Base-by-base conservation (phyloP, 2,329 filamentous ascomycete species). In the Emergomyces africanus region DNA sequence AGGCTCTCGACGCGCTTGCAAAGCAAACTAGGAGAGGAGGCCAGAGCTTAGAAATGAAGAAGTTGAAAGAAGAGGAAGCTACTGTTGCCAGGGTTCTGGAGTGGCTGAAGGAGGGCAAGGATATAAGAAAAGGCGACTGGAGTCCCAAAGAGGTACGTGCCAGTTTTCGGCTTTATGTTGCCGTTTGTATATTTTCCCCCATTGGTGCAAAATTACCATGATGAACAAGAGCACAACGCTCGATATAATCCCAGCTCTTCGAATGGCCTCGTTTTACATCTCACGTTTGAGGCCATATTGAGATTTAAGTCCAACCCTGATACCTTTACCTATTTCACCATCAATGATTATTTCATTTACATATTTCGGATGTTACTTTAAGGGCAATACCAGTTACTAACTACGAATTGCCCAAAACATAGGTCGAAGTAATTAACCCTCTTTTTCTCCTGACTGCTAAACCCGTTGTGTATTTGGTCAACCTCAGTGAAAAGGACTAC, bases 211-310 rank as follows among this genome's bases (percentile, higher is more conserved):
- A n/a, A 55, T 59, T 48, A 57, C 46, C 69, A 86, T 96, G 94
- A 97, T 97, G 94, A 97, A 86, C 87, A 95, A 96, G 87, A 94
- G 90, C 89, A 85, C 82, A 80, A 79, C 82, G 89, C 90, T 91
- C 88, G 88, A 90, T 82, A 80, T 89, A 91, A 95, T 89, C 94
- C 94, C 94, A 99, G 94, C 94, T 99, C 94, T 88, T 96, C 87
- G 92, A 97, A 86, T 84, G 72, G 82, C 83, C 87, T 88, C 85
- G 82, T 74, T 78, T 75, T 78, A 78, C 77, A 84, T 73, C 73
- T 82, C 79, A 89, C 84, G 82, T 81, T 72, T 80, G 87, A 89
- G 87, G 81, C 80, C 81, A 83, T 84, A 72, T 77, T 96, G 92
- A 95, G 90, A 96, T 87, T 81, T 62, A 88, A 80, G 78, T 83